Conservation (phyloP, 768 basidiomycete genomes). For the Boletus reticulatus region DNA sequence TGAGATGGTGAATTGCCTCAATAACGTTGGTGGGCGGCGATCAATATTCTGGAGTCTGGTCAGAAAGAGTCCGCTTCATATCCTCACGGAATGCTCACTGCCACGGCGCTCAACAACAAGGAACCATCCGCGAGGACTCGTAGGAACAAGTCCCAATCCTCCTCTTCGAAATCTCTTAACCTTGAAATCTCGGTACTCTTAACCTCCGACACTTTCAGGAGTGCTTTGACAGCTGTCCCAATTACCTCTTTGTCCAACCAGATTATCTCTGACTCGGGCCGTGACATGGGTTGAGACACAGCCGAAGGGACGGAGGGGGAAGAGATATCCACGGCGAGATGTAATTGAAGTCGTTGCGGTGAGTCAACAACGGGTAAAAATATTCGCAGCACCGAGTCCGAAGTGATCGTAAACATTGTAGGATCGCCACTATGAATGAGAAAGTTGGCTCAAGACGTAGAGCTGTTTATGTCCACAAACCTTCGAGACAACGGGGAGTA, state of each 20-base stretch:
- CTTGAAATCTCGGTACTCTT: conserved; percentile 31
- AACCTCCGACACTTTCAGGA: conserved; percentile 35
- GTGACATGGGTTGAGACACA: conserved; percentile 23
- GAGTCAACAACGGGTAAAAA: conserved; percentile 87
- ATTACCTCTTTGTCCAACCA: conserved; percentile 68
- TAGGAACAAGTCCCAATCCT: conserved; percentile 78
- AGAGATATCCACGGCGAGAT: conserved; percentile 70
- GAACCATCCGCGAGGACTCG: conserved; percentile 72
- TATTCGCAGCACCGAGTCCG: conserved; percentile 78
- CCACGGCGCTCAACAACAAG: conserved; percentile 68
- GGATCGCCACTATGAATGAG: conserved; percentile 58
- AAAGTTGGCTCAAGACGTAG: conserved; percentile 1
- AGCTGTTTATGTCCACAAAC: conserved; percentile 35
- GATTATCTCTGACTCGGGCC: conserved; percentile 52
- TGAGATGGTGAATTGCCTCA: conserved; percentile 72
- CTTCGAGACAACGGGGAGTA: conserved; percentile 64
- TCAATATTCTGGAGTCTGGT: conserved; percentile 71
- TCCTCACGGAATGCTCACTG: conserved; percentile 45
- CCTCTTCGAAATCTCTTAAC: conserved; percentile 62
- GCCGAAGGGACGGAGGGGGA: conserved; percentile 51
- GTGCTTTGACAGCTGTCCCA: conserved; percentile 42
- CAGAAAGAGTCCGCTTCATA: not conserved
- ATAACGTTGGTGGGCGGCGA: conserved; percentile 78
- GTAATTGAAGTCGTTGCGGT: conserved; percentile 81
- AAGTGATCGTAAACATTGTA: conserved; percentile 80